Base-by-base conservation (phyloP, 2,329 filamentous ascomycete species). In the Penicillium expansum region DNA sequence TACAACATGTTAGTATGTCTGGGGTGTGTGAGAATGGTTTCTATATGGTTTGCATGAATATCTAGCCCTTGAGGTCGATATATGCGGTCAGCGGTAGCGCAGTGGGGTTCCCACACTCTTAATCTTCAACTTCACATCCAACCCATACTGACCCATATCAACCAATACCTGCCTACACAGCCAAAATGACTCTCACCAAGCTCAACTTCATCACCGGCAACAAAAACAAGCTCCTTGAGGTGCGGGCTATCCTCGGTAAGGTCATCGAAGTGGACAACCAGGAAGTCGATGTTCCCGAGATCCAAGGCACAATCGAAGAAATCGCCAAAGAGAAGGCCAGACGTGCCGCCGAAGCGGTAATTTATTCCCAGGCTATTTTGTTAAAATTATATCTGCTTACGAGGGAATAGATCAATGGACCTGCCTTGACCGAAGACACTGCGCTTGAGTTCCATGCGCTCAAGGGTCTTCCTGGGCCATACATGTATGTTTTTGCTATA, bases 181-280 rank as follows among this genome's bases (percentile, higher is more conserved):
- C 41, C 47, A 82, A 82, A 78, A 73, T 77, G 48, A 74, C 77
- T 42, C 78, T 80, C 63, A 76, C 80, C 61, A 71, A 70, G 18
- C 79, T 99, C 63, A 92, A 95, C 77, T 99, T 99, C 80, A 96
- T 99, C 72, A 97, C 93, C 2, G 90, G 93, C 75, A 99, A 99
- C 77, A 86, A 88, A 70, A 95, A 96, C 80, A 99, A 99, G 79
- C 83, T 99, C 55, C 79, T 82, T 56, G 94, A 99, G 79, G 92
- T 96, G 64, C 86, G 90, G 74, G 88, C 89, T 18, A 97, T 99
- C 66, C 83, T 99, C 3, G 86, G 88, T 9, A 84, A 83, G 57
- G 77, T 79, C 33, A 88, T 97, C 63, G 80, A 87, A 61, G 82
- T 99, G 41, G 82, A 84, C 54, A 93, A 82, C 76, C 85, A 90